Evolutionary conservation across 257 asterid species (phyloP).

Genomic region (Solanum ossicruentum): DNA sequence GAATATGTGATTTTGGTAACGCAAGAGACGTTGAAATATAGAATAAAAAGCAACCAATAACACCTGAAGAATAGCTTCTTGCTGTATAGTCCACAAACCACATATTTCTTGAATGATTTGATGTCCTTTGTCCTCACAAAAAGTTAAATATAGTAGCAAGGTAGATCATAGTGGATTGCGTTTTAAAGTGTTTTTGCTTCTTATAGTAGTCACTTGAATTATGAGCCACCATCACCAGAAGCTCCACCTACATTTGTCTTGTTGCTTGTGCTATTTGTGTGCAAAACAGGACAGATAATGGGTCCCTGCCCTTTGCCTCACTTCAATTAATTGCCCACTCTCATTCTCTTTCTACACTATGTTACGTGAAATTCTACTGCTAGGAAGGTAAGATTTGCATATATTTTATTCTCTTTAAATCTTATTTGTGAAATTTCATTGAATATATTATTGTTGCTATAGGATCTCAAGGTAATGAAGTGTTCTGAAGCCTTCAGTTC

Average conservation of each 20-base stretch:
- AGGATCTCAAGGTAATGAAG: too few relatives aligned
- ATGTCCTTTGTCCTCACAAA: constrained; percentile 3
- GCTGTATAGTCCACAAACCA: not conserved
- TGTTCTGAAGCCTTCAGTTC: too few relatives aligned
- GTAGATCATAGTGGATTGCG: constrained; percentile 12
- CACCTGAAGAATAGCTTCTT: not conserved
- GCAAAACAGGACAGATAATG: constrained; percentile 5
- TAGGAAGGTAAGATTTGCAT: fast-evolving
- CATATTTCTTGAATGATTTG: not conserved
- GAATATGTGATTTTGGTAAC: not conserved
- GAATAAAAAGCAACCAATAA: not conserved
- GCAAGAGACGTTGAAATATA: not conserved
- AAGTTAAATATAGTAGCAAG: constrained; percentile 6
- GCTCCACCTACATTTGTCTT: constrained; percentile 20
- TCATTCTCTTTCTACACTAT: not conserved
- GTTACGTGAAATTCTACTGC: too few relatives aligned
- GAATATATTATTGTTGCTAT: too few relatives aligned
- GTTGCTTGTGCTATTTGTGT: constrained; percentile 3
- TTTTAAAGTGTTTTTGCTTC: constrained; percentile 17
- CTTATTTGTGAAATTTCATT: too few relatives aligned
- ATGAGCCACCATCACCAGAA: constrained; percentile 32
- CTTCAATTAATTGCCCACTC: not conserved
- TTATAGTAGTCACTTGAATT: constrained; percentile 16
- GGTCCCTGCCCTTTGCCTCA: not conserved
- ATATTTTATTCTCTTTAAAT: too few relatives aligned